Conservation (phyloP, 1,139 yeast genomes). For the Debaryomyces singareniensis region DNA sequence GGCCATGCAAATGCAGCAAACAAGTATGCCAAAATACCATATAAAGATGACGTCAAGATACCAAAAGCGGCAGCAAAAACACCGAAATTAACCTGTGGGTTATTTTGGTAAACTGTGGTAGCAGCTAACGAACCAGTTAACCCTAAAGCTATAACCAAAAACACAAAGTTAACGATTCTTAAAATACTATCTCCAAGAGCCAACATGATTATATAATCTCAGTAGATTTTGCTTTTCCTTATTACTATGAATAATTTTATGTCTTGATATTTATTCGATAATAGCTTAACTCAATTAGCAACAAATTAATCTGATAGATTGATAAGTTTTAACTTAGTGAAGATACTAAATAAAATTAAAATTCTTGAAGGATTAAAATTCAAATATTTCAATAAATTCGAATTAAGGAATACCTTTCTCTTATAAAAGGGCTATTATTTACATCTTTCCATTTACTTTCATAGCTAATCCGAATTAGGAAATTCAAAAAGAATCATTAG, state of each 20-base stretch:
- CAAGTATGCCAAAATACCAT: slow-evolving; percentile 75
- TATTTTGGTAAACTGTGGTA: slow-evolving; percentile 45
- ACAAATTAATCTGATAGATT: no score
- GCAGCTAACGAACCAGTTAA: slow-evolving; percentile 81
- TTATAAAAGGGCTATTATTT: background rate
- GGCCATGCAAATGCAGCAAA: slow-evolving; percentile 85
- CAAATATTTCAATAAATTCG: background rate
- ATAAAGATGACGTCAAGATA: slow-evolving; percentile 69
- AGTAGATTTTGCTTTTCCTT: background rate
- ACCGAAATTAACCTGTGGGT: slow-evolving; percentile 83
- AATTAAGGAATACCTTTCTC: background rate
- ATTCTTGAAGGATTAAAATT: background rate
- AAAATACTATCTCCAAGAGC: slow-evolving; percentile 71
- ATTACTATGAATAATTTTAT: background rate
- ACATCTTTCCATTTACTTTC: background rate
- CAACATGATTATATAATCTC: slow-evolving; percentile 27
- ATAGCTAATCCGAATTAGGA: background rate
- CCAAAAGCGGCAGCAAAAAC: slow-evolving; percentile 87
- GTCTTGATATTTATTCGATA: no score
- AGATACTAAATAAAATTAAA: background rate
- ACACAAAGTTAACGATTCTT: slow-evolving; percentile 67
- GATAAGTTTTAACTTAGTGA: no score
- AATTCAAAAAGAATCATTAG: background rate
- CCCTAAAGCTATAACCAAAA: slow-evolving; percentile 75
- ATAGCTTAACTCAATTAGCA: no score